These are phyloP conservation scores for Phytophthora pini DNA, from an alignment of 352 stramenopile genomes.

Conservation along the genomic window DNA sequence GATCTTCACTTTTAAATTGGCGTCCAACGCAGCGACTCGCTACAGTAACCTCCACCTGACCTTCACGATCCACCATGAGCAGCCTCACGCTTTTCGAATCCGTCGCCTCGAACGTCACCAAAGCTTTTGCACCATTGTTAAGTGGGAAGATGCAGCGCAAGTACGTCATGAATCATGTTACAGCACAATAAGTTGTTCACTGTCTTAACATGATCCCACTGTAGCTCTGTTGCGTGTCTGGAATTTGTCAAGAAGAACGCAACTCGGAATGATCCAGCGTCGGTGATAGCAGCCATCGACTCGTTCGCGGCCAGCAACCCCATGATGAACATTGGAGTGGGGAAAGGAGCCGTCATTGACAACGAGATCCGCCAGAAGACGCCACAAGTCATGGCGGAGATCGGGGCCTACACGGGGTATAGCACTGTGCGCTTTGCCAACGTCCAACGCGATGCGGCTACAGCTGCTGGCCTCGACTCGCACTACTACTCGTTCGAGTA, in stretches of 20 bases:
- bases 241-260: conserved; percentile 34
- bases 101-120: conserved; percentile 16
- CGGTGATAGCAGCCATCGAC: conserved; percentile 27
- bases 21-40: background rate
- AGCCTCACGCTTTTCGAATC: conserved; percentile 18
- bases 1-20: conserved; percentile 9
- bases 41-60: background rate
- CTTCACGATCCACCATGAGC: conserved; percentile 9
- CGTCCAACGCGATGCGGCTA: conserved; percentile 15
- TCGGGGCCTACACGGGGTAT: conserved; percentile 35
- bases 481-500: conserved; percentile 41
- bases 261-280: conserved; percentile 17
- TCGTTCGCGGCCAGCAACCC: conserved; percentile 25
- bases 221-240: conserved; percentile 25
- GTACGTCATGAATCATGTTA: conserved; percentile 4
- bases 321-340: conserved; percentile 32
- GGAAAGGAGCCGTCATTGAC: conserved; percentile 29
- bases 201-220: background rate
- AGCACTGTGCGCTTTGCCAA: conserved; percentile 32
- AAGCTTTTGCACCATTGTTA: conserved; percentile 12
- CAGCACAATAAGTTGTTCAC: background rate
- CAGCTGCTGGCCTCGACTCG: conserved; percentile 16
- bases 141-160: conserved; percentile 24
- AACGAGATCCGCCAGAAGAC: conserved; percentile 27
- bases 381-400: conserved; percentile 29